Conservation (phyloP, 495 filamentous ascomycete genomes). For the Haplographium delicatum region DNA sequence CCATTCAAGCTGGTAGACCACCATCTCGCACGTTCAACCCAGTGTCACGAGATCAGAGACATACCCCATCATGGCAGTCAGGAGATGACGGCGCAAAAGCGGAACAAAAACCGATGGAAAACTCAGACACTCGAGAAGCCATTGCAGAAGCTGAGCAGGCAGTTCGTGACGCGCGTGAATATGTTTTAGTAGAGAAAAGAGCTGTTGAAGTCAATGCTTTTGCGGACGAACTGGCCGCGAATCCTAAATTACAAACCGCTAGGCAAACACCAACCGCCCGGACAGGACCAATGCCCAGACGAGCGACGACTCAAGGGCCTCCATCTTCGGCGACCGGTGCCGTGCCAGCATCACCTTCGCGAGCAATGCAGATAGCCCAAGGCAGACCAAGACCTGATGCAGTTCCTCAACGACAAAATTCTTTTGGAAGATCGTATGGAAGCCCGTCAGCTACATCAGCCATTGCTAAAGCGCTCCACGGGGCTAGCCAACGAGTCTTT, state of each 20-base stretch:
- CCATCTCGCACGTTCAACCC: constrained; percentile 8
- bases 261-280: constrained; percentile 33
- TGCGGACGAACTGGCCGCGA: constrained; percentile 86
- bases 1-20: constrained; percentile 9
- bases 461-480: constrained; percentile 89
- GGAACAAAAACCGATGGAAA: constrained; percentile 20
- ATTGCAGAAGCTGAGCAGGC: constrained; percentile 78
- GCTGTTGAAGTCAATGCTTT: constrained; percentile 95
- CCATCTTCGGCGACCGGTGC: constrained; percentile 54
- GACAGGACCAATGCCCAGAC: constrained; percentile 52
- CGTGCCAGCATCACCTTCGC: constrained; percentile 47
- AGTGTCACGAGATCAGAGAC: constrained; percentile 2
- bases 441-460: constrained; percentile 84
- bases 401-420: constrained; percentile 59
- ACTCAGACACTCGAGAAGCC: constrained; percentile 47
- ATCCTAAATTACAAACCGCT: constrained; percentile 42
- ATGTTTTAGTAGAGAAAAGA: constrained; percentile 92
- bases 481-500: constrained; percentile 82
- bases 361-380: constrained; percentile 62
- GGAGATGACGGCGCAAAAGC: constrained; percentile 25
- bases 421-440: constrained; percentile 74
- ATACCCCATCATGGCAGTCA: constrained; percentile 36
- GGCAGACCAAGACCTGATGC: constrained; percentile 57
- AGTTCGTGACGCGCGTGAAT: constrained; percentile 84
- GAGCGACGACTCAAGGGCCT: constrained; percentile 60